Percentiles rank a stretch among this genome's conserved stretches.
These are phyloP conservation scores for Cryphonectria carpinicola DNA, from an alignment of 2,329 filamentous ascomycete species.

Conservation along the genomic window DNA sequence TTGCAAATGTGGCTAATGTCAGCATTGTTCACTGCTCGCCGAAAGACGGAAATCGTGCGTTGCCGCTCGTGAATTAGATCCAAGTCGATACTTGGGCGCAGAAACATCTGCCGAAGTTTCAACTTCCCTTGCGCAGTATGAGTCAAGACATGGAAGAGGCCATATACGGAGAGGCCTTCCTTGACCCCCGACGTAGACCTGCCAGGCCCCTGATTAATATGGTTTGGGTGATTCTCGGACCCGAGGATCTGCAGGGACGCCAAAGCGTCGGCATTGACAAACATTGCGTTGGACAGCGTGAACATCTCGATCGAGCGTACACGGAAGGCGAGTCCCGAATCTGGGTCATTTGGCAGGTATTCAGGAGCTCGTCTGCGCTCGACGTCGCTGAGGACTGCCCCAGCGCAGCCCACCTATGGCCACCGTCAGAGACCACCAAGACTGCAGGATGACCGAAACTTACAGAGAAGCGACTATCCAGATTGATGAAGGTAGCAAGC, in stretches of 20 bases:
- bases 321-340: conserved; percentile 58
- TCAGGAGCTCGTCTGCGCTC: conserved; percentile 68
- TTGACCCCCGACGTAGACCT: conserved; percentile 67
- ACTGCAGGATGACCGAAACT: conserved; percentile 29
- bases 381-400: conserved; percentile 82
- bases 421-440: conserved; percentile 2
- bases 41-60: conserved; percentile 67
- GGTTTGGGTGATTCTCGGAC: conserved; percentile 81
- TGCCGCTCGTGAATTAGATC: conserved; percentile 73
- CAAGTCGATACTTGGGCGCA: conserved; percentile 75
- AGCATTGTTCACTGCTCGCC: conserved; percentile 68
- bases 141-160: conserved; percentile 75
- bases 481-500: conserved; percentile 71
- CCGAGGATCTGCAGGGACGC: conserved; percentile 83
- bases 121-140: conserved; percentile 78
- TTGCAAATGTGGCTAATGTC: conserved; percentile 59
- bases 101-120: conserved; percentile 76
- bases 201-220: conserved; percentile 72
- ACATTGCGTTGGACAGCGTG: conserved; percentile 68
- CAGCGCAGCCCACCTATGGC: conserved; percentile 75
- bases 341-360: conserved; percentile 63
- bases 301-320: conserved; percentile 75
- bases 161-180: conserved; percentile 83
- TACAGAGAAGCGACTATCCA: conserved; percentile 74
- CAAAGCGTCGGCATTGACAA: conserved; percentile 80